Percentiles rank a stretch among this genome's conserved stretches.
These are phyloP conservation scores for Alternaria longipes DNA, from an alignment of 2,329 filamentous ascomycete genomes.

Conservation along the genomic window DNA sequence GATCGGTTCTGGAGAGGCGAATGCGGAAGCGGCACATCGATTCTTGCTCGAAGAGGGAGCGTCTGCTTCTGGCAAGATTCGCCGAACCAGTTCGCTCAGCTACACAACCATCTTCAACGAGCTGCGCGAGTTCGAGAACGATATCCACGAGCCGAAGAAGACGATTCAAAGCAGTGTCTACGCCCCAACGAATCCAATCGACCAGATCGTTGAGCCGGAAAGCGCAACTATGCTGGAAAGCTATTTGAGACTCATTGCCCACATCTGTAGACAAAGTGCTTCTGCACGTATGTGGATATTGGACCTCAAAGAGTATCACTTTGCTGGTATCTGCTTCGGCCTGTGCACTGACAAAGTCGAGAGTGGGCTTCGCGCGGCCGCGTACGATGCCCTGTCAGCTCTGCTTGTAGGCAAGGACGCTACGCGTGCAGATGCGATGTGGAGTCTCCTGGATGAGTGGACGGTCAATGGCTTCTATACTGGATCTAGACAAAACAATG, in stretches of 20 bases:
- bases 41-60: conserved; percentile 86
- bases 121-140: conserved; percentile 81
- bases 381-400: conserved; percentile 79
- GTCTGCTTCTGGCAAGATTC: conserved; percentile 76
- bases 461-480: conserved; percentile 57
- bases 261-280: conserved; percentile 78
- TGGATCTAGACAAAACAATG: conserved; percentile 42
- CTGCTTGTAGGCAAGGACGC: conserved; percentile 78
- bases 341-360: conserved; percentile 81
- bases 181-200: conserved; percentile 47
- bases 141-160: conserved; percentile 76
- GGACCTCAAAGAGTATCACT: conserved; percentile 70
- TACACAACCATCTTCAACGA: conserved; percentile 95
- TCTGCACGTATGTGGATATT: conserved; percentile 78
- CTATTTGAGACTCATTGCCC: conserved; percentile 86
- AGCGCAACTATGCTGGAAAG: conserved; percentile 96
- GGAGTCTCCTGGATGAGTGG: conserved; percentile 83
- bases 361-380: conserved; percentile 79
- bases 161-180: conserved; percentile 68
- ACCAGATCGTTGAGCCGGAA: conserved; percentile 82
- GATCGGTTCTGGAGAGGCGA: conserved; percentile 82
- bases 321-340: conserved; percentile 79
- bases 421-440: conserved; percentile 75
- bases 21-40: conserved; percentile 83
- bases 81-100: conserved; percentile 83